Percentiles rank a stretch among this genome's conserved stretches.
Conservation (phyloP, 306 rosid genomes). For the Pyrus betulifolia region DNA sequence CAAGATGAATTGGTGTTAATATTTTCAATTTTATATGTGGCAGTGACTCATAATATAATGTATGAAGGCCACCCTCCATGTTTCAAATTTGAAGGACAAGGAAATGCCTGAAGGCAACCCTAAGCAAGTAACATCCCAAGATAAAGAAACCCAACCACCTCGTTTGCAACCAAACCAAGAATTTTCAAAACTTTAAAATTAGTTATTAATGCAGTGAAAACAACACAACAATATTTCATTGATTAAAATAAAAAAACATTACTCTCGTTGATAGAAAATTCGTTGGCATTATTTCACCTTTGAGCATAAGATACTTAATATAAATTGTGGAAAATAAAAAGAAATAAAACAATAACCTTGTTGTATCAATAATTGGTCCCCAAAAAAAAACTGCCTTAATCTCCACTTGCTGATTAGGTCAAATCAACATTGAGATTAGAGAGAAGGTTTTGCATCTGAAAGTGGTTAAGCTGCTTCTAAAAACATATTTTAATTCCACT, state of each 20-base stretch:
- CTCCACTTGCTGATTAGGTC: not conserved
- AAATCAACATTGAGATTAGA: not conserved
- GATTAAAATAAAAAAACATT: too few species aligned
- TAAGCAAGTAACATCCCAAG: not conserved
- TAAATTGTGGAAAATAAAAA: too few species aligned
- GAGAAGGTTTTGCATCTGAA: not conserved
- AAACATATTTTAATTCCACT: not conserved
- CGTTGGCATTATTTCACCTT: not conserved
- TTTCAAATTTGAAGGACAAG: not conserved
- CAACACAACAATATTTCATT: not conserved
- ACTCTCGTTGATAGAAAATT: not conserved
- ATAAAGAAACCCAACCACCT: not conserved
- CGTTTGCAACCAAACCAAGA: not conserved
- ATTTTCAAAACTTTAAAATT: too few species aligned
- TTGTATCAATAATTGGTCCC: not conserved
- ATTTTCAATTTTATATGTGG: not conserved
- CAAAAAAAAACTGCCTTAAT: not conserved
- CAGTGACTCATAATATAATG: not conserved
- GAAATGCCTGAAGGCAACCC: not conserved
- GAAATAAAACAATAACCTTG: not conserved
- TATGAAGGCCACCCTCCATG: not conserved
- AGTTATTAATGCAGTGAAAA: not conserved
- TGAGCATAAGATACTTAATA: not conserved
- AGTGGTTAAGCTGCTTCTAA: not conserved
- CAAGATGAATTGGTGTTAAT: not conserved